Evolutionary conservation across 2,329 filamentous ascomycete species (phyloP).

Genomic region (Ceratocystis cacaofunesta): DNA sequence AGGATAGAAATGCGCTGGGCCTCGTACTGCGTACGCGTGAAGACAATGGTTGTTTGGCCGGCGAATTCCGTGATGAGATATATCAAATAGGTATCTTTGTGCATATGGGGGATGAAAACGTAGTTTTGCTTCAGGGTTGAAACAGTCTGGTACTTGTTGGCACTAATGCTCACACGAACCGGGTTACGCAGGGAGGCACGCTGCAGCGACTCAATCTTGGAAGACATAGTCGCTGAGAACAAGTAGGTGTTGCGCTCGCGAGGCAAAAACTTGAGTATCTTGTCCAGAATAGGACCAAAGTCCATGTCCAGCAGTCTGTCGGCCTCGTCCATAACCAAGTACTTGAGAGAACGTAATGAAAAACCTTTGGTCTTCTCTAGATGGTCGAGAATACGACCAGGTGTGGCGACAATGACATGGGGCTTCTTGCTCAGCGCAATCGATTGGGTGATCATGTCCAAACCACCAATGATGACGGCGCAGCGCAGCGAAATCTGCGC

Average conservation of each 20-base stretch:
- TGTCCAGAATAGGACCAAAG: conserved; percentile 83
- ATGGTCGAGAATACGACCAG: conserved; percentile 78
- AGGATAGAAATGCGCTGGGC: conserved; percentile 74
- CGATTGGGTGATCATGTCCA: conserved; percentile 87
- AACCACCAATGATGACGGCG: conserved; percentile 75
- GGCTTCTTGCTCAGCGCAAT: conserved; percentile 93
- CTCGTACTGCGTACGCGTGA: conserved; percentile 83
- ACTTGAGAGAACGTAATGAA: conserved; percentile 65
- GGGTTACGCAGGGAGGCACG: conserved; percentile 78
- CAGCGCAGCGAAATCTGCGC: conserved; percentile 76
- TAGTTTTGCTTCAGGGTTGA: conserved; percentile 76
- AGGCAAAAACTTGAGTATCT: conserved; percentile 79
- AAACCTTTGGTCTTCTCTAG: conserved; percentile 96
- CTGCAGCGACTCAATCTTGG: conserved; percentile 84
- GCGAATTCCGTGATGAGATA: conserved; percentile 73
- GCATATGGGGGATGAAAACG: conserved; percentile 68
- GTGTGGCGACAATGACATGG: conserved; percentile 84
- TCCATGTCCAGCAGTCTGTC: conserved; percentile 86
- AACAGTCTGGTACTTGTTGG: conserved; percentile 80
- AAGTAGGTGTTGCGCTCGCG: conserved; percentile 67
- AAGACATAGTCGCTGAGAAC: conserved; percentile 88
- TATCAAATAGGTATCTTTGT: conserved; percentile 83
- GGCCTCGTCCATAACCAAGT: conserved; percentile 89
- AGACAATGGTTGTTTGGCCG: conserved; percentile 79
- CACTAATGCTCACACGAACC: conserved; percentile 64